Base-by-base conservation (phyloP, 2,329 filamentous ascomycete species). In the Xylaria digitata region DNA sequence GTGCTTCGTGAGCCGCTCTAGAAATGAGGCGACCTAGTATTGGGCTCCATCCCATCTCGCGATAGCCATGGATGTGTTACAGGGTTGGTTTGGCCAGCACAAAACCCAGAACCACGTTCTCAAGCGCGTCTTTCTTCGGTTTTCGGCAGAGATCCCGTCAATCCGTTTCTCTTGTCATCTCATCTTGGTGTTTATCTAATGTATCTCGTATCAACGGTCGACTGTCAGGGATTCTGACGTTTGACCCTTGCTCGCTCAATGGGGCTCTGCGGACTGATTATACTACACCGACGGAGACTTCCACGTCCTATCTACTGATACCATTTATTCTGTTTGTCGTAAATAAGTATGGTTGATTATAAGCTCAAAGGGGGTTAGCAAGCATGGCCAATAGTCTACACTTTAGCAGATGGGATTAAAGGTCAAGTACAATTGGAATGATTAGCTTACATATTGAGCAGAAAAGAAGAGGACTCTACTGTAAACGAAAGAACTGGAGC, bases 21-120 rank as follows among this genome's bases (percentile, higher is more conserved):
- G 13, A 19, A 40, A 50, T 32, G 37, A 46, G 21, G n/a, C 59
- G 43, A 46, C 48, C 49, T 43, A 50, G 49, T 7, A 15, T 50
- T 26, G 59, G 46, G 42, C 37, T 26, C 63, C 60, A 46, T 60
- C 5, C 23, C 32, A 59, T 66, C 54, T 66, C 66, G 63, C 23
- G 67, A 53, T 46, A 23, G 26, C 40, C 64, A 69, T 55, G 61
- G 67, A 67, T 67, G 61, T 59, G 64, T 21, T 64, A 61, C 67
- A 64, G 61, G 64, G 63, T 63, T 55, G 26, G 37, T 42, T 30
- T 40, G 32, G 26, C 46, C 32, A 63, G 52, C 46, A 37, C 58
- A 40, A 30, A 52, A 60, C 52, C 59, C 49, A 49, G 30, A 45
- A 30, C 59, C 53, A 58, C n/a, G 52, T 34, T 65, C 6, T 21